These are phyloP conservation scores for Cicer pinnatifidum DNA, from an alignment of 306 rosid genomes.

Conservation along the genomic window DNA sequence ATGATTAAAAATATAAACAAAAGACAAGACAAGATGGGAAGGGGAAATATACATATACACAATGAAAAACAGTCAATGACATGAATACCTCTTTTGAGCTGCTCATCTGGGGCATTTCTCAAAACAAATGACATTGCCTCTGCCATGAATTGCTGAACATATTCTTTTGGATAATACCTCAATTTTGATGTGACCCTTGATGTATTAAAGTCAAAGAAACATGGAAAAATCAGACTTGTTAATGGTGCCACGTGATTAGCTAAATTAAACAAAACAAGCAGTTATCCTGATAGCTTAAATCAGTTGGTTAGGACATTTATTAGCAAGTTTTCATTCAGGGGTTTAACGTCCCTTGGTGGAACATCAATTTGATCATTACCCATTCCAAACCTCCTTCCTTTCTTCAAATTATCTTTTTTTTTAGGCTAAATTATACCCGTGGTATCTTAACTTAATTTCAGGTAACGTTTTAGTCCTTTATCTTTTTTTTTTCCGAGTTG, in stretches of 20 bases:
- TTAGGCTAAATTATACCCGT: no score
- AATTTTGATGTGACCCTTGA: slow-evolving; percentile 71
- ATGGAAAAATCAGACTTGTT: slow-evolving; percentile 33
- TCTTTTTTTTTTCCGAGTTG: no score
- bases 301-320: not conserved
- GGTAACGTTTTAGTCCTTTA: no score
- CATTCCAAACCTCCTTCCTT: not conserved
- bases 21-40: not conserved
- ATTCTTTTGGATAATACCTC: slow-evolving; percentile 80
- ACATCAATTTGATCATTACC: not conserved
- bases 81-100: slow-evolving; percentile 71
- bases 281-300: not conserved
- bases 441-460: no score
- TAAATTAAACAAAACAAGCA: slow-evolving; percentile 31
- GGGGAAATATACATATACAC: not conserved
- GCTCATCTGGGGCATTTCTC: slow-evolving; percentile 76
- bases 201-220: slow-evolving; percentile 38
- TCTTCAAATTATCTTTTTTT: not conserved
- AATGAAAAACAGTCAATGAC: slow-evolving; percentile 24
- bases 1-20: slow-evolving; percentile 3
- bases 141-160: slow-evolving; percentile 82
- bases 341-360: slow-evolving; percentile 14
- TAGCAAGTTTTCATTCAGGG: not conserved
- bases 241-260: slow-evolving; percentile 7
- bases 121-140: slow-evolving; percentile 79